phyloP scores from a whole-genome alignment of 129 eudicot species.

The Lonicera japonica region DNA sequence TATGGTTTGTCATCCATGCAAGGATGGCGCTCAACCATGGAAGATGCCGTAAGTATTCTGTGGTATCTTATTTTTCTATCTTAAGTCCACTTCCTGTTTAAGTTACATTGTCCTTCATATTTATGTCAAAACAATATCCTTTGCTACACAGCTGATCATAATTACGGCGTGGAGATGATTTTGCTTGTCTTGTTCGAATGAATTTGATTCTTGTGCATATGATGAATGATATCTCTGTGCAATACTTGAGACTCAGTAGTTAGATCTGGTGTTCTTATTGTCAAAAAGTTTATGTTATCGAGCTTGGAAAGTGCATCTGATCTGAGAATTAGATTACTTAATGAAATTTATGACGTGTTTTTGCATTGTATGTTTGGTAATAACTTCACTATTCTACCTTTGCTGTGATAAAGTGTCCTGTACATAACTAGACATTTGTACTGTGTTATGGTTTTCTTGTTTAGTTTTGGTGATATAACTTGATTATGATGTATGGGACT shows the following conservation, averaged over 20 bases:
- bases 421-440: not conserved
- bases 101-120: not conserved
- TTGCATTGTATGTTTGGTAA: not conserved
- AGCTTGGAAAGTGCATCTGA: not conserved
- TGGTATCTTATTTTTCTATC: not conserved
- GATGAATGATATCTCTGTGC: not conserved
- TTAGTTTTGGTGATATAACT: not conserved
- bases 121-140: not conserved
- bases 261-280: not conserved
- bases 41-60: constrained; percentile 69
- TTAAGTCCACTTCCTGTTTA: not conserved
- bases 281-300: not conserved
- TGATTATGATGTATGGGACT: not conserved
- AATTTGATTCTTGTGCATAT: not conserved
- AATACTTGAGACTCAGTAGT: not conserved
- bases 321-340: not conserved
- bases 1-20: constrained; percentile 89
- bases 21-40: constrained; percentile 97
- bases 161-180: not conserved
- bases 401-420: not conserved
- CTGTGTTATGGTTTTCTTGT: not conserved
- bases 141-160: not conserved
- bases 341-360: not conserved
- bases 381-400: not conserved
- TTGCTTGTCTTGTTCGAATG: not conserved